Conservation (phyloP, 352 stramenopile genomes). For the Phytophthora syringae region DNA sequence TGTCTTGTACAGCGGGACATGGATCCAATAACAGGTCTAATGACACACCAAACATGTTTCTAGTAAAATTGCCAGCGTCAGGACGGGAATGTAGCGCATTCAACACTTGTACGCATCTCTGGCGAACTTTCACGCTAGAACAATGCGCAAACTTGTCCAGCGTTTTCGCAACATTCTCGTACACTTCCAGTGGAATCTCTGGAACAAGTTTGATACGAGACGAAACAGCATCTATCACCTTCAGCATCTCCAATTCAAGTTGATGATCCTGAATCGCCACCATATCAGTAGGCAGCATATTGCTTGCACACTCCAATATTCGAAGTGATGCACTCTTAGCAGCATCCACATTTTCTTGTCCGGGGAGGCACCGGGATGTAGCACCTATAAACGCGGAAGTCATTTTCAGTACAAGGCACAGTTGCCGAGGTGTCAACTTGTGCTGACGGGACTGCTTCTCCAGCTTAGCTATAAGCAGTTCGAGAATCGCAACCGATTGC, state of each 20-base stretch:
- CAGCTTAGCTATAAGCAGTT: constrained; percentile 27
- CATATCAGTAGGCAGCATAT: constrained; percentile 19
- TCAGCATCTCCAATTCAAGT: constrained; percentile 26
- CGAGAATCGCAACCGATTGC: constrained; percentile 22
- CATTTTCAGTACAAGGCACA: constrained; percentile 46
- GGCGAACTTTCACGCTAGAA: constrained; percentile 30
- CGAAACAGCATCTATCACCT: constrained; percentile 27
- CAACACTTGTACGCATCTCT: constrained; percentile 33
- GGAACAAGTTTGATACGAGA: constrained; percentile 12
- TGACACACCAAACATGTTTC: constrained; percentile 17
- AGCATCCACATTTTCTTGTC: constrained; percentile 12
- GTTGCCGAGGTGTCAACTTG: constrained; percentile 30
- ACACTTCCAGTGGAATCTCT: constrained; percentile 23
- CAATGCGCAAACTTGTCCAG: constrained; percentile 8
- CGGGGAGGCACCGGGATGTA: constrained; percentile 11
- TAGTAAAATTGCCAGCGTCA: constrained; percentile 20
- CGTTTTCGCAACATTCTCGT: constrained; percentile 10
- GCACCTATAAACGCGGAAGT: constrained; percentile 26
- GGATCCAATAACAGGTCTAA: constrained; percentile 37
- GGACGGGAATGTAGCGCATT: constrained; percentile 18
- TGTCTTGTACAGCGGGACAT: constrained; percentile 9
- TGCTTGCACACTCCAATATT: constrained; percentile 30
- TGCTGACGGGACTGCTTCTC: constrained; percentile 28
- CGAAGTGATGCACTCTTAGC: constrained; percentile 20
- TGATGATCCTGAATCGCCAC: constrained; percentile 23